A percentile compares a stretch with the other conserved stretches of the same genome.
phyloP scores from a whole-genome alignment of 805 yeast species.

The Wickerhamomyces ciferrii region DNA sequence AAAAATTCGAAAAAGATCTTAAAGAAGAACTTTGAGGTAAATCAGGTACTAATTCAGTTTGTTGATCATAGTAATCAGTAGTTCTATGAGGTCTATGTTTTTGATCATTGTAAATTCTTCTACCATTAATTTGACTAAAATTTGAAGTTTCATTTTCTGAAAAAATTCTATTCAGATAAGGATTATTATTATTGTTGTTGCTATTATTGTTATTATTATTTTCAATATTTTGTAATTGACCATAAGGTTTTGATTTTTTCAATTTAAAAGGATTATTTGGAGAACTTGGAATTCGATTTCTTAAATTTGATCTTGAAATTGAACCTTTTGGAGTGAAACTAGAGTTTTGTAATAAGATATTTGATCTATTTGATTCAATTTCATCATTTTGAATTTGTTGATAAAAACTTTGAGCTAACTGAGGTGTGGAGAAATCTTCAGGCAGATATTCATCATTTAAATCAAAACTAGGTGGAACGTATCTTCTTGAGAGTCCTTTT shows the following conservation, averaged over 20 bases:
- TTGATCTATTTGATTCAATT: neutral
- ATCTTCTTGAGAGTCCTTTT: neutral
- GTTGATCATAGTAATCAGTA: neutral
- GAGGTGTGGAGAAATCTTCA: neutral
- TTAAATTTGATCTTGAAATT: neutral
- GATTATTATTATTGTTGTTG: neutral
- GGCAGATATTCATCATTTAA: neutral
- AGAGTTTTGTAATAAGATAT: neutral
- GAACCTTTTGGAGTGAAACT: neutral
- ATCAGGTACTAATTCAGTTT: neutral
- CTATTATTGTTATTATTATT: constrained; percentile 27
- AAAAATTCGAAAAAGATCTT: constrained; percentile 12
- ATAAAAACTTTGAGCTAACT: neutral
- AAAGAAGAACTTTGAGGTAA: neutral
- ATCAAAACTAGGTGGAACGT: neutral
- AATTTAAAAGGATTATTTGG: constrained; percentile 3
- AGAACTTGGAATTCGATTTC: constrained; percentile 2
- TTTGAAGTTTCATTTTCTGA: constrained; percentile 63
- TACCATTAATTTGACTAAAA: constrained; percentile 51
- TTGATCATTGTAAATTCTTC: constrained; percentile 47
- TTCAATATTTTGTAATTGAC: constrained; percentile 15
- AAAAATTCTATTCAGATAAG: constrained; percentile 37
- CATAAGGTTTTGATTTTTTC: constrained; percentile 18
- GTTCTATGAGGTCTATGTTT: constrained; percentile 37
- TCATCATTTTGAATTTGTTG: neutral